Evolutionary conservation across 257 asterid genomes (phyloP).

Genomic region (Salvia hispanica): DNA sequence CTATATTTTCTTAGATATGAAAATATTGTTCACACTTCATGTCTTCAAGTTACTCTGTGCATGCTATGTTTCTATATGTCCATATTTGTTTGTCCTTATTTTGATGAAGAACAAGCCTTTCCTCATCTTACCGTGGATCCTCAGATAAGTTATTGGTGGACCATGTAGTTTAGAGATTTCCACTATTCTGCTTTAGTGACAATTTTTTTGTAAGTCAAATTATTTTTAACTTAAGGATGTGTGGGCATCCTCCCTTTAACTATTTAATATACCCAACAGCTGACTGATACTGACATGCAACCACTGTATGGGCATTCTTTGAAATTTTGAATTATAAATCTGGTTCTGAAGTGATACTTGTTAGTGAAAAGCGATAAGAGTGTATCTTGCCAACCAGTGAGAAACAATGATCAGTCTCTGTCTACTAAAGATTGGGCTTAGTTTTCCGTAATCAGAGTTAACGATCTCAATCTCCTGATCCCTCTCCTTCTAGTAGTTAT

Average conservation of each 20-base stretch:
- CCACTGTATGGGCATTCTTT: not conserved
- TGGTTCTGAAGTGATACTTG: slow-evolving; percentile 7
- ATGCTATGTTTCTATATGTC: not conserved
- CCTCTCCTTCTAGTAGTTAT: not conserved
- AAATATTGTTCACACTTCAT: slow-evolving; percentile 1
- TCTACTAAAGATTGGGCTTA: not conserved
- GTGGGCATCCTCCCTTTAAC: not conserved
- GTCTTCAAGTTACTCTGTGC: not conserved
- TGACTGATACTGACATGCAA: not conserved
- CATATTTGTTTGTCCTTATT: not conserved
- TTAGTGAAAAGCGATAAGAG: not conserved
- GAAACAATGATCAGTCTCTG: not conserved
- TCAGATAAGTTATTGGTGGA: too few species aligned
- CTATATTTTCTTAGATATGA: not conserved
- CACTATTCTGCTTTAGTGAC: not conserved
- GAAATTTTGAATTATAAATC: not conserved
- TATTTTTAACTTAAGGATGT: not conserved
- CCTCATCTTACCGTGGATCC: too few species aligned
- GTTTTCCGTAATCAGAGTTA: not conserved
- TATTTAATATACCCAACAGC: not conserved
- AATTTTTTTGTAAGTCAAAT: too few species aligned
- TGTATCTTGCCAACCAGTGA: not conserved
- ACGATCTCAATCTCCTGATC: slow-evolving; percentile 7
- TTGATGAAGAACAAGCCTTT: not conserved
- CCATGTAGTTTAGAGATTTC: too few species aligned